These are phyloP conservation scores for Allium sativum DNA, from an alignment of 106 monocot genomes.

Conservation along the genomic window DNA sequence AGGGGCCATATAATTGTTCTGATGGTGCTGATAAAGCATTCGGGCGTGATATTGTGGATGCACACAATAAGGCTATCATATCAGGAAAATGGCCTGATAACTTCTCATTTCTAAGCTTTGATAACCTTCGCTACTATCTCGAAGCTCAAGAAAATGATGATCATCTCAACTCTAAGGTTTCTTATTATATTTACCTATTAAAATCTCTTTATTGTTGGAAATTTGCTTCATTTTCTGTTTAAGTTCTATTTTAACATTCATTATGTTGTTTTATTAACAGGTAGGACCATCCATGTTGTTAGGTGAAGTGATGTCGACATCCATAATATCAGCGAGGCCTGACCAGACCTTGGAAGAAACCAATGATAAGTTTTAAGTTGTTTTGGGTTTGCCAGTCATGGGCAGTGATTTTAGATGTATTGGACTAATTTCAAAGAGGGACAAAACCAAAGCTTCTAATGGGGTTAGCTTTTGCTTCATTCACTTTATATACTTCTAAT, in stretches of 20 bases:
- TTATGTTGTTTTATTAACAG: neutral
- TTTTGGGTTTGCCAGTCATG: constrained; percentile 63
- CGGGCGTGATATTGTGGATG: too few relatives aligned
- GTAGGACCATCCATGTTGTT: constrained; percentile 15
- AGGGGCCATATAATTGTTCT: too few relatives aligned
- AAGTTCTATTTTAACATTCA: neutral
- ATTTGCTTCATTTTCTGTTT: neutral
- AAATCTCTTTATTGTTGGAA: neutral
- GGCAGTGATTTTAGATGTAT: constrained; percentile 41
- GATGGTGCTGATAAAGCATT: too few relatives aligned
- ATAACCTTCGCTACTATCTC: constrained; percentile 55
- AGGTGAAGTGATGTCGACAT: constrained; percentile 51
- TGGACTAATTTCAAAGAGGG: constrained; percentile 52
- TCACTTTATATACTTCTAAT: neutral
- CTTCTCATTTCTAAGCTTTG: constrained; percentile 60
- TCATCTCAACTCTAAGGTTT: neutral
- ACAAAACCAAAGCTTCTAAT: constrained; percentile 29
- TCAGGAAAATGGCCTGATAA: constrained; percentile 76
- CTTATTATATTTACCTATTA: neutral
- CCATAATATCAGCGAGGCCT: constrained; percentile 24
- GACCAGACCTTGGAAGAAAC: constrained; percentile 64
- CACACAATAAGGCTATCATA: too few relatives aligned
- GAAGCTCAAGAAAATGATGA: constrained; percentile 6
- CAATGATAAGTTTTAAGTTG: constrained; percentile 28
- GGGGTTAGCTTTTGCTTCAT: constrained; percentile 33